Conservation (phyloP, 768 basidiomycete species). For the Leccinum fibrillosum region DNA sequence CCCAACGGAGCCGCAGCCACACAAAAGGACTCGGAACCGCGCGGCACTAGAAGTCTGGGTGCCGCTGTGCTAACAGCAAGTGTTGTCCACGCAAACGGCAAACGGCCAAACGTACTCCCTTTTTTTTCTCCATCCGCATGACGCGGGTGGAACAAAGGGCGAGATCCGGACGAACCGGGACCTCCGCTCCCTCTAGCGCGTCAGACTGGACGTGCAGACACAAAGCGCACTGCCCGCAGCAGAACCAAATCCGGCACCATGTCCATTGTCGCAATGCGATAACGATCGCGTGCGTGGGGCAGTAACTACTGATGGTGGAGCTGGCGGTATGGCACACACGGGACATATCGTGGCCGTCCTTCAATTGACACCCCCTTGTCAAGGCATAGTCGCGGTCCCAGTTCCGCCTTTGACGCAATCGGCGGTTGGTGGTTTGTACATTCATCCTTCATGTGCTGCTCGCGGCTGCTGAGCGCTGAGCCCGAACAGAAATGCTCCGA, state of each 20-base stretch:
- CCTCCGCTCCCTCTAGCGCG: not conserved
- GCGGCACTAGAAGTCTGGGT: conserved; percentile 23
- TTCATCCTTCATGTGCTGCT: conserved; percentile 11
- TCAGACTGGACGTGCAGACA: not conserved
- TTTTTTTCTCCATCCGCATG: not conserved
- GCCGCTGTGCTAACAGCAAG: conserved; percentile 28
- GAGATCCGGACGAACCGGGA: conserved; percentile 68
- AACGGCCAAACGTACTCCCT: conserved; percentile 35
- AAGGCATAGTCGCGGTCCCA: not conserved
- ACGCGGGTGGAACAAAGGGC: conserved; percentile 58
- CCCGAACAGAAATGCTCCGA: conserved; percentile 23
- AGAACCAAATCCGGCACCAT: conserved; percentile 22
- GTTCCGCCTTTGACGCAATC: conserved; percentile 9
- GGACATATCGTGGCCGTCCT: not conserved
- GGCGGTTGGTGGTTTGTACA: not conserved
- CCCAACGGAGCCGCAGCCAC: conserved; percentile 46
- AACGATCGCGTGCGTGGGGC: conserved; percentile 9
- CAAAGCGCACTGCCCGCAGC: conserved; percentile 19
- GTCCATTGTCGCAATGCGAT: conserved; percentile 14
- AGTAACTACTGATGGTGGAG: conserved; percentile 13
- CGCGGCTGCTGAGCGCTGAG: conserved; percentile 3
- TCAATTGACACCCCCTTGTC: not conserved
- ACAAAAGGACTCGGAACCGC: conserved; percentile 55
- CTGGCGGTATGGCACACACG: conserved; percentile 2
- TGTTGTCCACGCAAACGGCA: conserved; percentile 48